A percentile compares a stretch with the other conserved stretches of the same genome.
These are phyloP conservation scores for Magnolia sinica DNA, from an alignment of 164 flowering plant genomes.

Conservation along the genomic window DNA sequence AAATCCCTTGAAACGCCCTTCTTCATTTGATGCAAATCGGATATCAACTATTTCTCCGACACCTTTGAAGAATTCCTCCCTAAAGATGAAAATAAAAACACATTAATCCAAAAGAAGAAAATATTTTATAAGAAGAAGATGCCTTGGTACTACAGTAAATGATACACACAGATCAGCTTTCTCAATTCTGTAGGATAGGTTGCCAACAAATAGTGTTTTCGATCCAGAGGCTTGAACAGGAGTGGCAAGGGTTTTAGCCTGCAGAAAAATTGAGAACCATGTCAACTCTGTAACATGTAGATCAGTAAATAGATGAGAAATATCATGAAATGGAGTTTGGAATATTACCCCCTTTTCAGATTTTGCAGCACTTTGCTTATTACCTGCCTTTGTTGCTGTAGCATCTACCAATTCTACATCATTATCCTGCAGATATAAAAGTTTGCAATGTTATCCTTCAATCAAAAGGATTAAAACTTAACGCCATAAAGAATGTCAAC, in stretches of 20 bases:
- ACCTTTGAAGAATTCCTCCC: constrained; percentile 64
- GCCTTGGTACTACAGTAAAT: not conserved
- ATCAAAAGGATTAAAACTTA: not conserved
- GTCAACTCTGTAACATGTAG: not conserved
- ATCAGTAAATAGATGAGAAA: not conserved
- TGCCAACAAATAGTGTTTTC: constrained; percentile 74
- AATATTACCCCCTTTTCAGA: constrained; percentile 35
- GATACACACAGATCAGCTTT: constrained; percentile 61
- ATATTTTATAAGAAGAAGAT: not conserved
- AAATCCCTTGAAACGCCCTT: constrained; percentile 66
- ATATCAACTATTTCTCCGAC: constrained; percentile 67
- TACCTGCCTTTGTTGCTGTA: constrained; percentile 18
- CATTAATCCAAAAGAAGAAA: not conserved
- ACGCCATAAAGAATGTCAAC: not conserved
- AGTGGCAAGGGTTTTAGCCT: constrained; percentile 69
- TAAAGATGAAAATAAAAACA: constrained; percentile 14
- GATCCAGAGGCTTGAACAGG: constrained; percentile 42
- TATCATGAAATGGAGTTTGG: not conserved
- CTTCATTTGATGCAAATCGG: constrained; percentile 49
- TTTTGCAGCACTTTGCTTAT: constrained; percentile 15
- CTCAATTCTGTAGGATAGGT: constrained; percentile 53
- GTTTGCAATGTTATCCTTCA: not conserved
- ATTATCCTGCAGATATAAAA: constrained; percentile 24
- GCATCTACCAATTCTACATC: constrained; percentile 83
- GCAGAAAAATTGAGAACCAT: constrained; percentile 10